phyloP scores from a whole-genome alignment of 495 filamentous ascomycete genomes.

The Collariella sp. region DNA sequence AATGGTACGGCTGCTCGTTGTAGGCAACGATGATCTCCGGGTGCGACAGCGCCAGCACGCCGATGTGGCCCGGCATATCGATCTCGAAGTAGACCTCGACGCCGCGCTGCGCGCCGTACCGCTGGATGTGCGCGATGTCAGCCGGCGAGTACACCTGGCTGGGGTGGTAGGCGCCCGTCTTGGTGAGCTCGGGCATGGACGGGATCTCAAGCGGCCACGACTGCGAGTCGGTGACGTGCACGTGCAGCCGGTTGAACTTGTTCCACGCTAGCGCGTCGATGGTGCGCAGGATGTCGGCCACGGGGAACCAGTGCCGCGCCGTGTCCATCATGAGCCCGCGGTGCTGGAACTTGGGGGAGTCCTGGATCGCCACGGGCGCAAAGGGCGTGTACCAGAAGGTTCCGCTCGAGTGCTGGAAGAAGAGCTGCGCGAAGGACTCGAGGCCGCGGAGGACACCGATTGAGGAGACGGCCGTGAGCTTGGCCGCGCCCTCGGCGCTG shows the following conservation, averaged over 20 bases:
- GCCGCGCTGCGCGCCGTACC: constrained; percentile 57
- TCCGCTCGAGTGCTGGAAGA: constrained; percentile 54
- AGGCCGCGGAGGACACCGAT: constrained; percentile 59
- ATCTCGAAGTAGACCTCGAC: constrained; percentile 69
- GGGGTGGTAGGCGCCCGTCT: constrained; percentile 57
- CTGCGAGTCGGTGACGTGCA: constrained; percentile 75
- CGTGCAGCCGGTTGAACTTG: constrained; percentile 71
- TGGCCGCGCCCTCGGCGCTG: constrained; percentile 42
- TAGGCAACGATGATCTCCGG: constrained; percentile 68
- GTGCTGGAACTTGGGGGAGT: constrained; percentile 59
- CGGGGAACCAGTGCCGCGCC: constrained; percentile 54
- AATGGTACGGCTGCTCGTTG: constrained; percentile 57
- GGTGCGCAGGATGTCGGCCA: constrained; percentile 54
- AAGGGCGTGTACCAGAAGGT: constrained; percentile 52
- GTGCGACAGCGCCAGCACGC: constrained; percentile 50
- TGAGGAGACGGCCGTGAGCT: constrained; percentile 52
- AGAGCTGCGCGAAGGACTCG: constrained; percentile 66
- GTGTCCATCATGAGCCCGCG: constrained; percentile 70
- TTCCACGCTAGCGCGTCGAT: constrained; percentile 66
- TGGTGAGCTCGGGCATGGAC: constrained; percentile 56
- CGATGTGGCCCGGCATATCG: constrained; percentile 75
- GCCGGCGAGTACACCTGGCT: constrained; percentile 53
- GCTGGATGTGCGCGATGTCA: constrained; percentile 55
- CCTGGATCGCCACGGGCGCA: constrained; percentile 58
- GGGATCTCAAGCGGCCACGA: constrained; percentile 78